phyloP scores from a whole-genome alignment of 345 rosid genomes.

The Sonneratia alba region DNA sequence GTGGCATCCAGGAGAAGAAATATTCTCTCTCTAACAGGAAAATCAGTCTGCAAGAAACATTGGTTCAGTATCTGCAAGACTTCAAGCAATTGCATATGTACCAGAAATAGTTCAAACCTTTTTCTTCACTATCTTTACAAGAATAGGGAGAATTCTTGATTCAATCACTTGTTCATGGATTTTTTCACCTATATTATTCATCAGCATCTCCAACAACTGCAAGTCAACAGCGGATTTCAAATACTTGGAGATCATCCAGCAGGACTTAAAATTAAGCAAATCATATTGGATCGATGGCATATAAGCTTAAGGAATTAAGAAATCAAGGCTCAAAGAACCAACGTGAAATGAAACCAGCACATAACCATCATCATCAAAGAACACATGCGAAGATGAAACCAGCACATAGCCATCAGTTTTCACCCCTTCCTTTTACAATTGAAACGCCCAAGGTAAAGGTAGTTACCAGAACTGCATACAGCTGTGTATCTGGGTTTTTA shows the following conservation, averaged over 20 bases:
- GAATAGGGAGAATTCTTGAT: slow-evolving; percentile 57
- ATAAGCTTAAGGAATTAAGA: neutral
- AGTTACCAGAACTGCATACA: slow-evolving; percentile 76
- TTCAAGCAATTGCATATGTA: slow-evolving; percentile 10
- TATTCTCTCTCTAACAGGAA: slow-evolving; percentile 78
- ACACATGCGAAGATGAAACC: neutral
- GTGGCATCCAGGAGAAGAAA: slow-evolving; percentile 96
- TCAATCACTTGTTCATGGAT: slow-evolving; percentile 77
- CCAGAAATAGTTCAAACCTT: slow-evolving; percentile 43
- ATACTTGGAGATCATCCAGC: neutral
- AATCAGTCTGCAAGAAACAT: slow-evolving; percentile 47
- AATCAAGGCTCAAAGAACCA: neutral
- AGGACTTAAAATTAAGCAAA: slow-evolving; percentile 1
- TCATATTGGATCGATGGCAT: neutral
- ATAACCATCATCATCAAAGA: neutral
- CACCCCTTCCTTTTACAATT: neutral
- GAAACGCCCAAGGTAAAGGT: neutral
- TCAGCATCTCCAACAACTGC: slow-evolving; percentile 91
- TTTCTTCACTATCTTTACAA: slow-evolving; percentile 89
- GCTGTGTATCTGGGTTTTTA: slow-evolving; percentile 49
- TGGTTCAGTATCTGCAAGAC: slow-evolving; percentile 10
- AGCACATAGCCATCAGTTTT: neutral
- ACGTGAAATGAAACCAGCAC: neutral
- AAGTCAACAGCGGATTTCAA: slow-evolving; percentile 4
- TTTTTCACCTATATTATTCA: slow-evolving; percentile 81